Evolutionary conservation across 768 basidiomycete species (phyloP), one percentile per base, ranked within the genome.

Genomic region (Lentinula guzmanii): DNA sequence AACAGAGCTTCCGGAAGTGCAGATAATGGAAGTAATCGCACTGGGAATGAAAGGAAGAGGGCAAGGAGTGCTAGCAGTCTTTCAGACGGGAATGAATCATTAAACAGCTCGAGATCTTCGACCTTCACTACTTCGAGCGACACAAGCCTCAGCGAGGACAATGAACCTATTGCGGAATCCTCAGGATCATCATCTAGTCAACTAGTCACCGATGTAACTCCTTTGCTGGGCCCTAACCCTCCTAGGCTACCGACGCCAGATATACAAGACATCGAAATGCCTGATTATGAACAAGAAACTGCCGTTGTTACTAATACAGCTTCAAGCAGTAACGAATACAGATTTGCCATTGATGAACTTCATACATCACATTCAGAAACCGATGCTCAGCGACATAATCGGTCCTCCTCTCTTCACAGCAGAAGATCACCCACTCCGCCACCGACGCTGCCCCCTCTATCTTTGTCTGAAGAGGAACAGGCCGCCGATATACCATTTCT

Each of bases 331-430:
- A 79, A 82, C 15, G 65, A 69, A 35, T 75, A 79, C 41, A 76
- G 79, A 21, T 65, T 75, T 15, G 78, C 82, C 0, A 62, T 85
- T 24, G 81, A 82, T 37, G 78, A 82, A 35, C 83, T 84, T 64
- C 79, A 77, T 70, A 75, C 77, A 33, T 84, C 85, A 62, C 82
- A 86, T 66, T 75, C 74, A 57, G 76, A 84, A 54, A 84, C 83
- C 50, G 76, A 79, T 62, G 76, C 76, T 18, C 69, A 84, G 63
- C 77, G 81, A 31, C 75, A 72, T 59, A 78, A 77, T 11, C 15
- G 58, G 33, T 28, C 31, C n/a, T 18, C 41, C 11, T 52, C 52
- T 28, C 37, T 24, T 33, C 52, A 35, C 18, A 48, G 46, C 21
- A 48, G 46, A 42, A 56, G 62, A 58, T 43, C 45, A 2, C 50